Evolutionary conservation across 1,139 yeast genomes (phyloP).

Genomic region (Suhomyces wounanorum): DNA sequence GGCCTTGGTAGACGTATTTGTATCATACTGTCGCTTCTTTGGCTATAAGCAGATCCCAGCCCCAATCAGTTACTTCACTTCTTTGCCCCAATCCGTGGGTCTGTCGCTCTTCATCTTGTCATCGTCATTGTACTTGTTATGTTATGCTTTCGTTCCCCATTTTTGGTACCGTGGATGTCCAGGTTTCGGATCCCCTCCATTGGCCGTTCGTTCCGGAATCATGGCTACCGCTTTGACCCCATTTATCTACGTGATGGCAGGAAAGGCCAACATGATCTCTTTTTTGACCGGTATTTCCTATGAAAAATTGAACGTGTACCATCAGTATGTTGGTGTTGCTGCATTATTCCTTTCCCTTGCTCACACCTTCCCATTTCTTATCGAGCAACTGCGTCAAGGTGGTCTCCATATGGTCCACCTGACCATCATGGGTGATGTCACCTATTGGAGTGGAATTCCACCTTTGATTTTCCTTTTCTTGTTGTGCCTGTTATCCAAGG

Average conservation of each 20-base stretch:
- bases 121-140: slow-evolving; percentile 46
- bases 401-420: slow-evolving; percentile 34
- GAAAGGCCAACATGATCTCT: slow-evolving; percentile 54
- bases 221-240: slow-evolving; percentile 58
- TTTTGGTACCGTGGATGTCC: slow-evolving; percentile 57
- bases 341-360: slow-evolving; percentile 51
- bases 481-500: slow-evolving; percentile 50
- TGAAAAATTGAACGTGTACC: slow-evolving; percentile 55
- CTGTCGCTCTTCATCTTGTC: slow-evolving; percentile 41
- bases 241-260: slow-evolving; percentile 51
- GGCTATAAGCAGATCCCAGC: slow-evolving; percentile 53
- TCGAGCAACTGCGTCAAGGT: slow-evolving; percentile 53
- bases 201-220: slow-evolving; percentile 56
- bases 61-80: slow-evolving; percentile 35
- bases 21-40: slow-evolving; percentile 46
- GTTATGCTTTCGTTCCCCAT: slow-evolving; percentile 52
- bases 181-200: slow-evolving; percentile 68
- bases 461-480: slow-evolving; percentile 50
- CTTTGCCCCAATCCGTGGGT: slow-evolving; percentile 57
- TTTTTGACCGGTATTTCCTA: slow-evolving; percentile 57
- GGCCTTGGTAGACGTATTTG: slow-evolving; percentile 29
- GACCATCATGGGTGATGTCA: slow-evolving; percentile 20
- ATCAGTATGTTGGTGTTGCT: slow-evolving; percentile 51
- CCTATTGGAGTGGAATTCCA: slow-evolving; percentile 36
- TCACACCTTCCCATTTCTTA: slow-evolving; percentile 57